Evolutionary conservation across 495 filamentous ascomycete species (phyloP).

Genomic region (Pyrenopolyporus hunteri): DNA sequence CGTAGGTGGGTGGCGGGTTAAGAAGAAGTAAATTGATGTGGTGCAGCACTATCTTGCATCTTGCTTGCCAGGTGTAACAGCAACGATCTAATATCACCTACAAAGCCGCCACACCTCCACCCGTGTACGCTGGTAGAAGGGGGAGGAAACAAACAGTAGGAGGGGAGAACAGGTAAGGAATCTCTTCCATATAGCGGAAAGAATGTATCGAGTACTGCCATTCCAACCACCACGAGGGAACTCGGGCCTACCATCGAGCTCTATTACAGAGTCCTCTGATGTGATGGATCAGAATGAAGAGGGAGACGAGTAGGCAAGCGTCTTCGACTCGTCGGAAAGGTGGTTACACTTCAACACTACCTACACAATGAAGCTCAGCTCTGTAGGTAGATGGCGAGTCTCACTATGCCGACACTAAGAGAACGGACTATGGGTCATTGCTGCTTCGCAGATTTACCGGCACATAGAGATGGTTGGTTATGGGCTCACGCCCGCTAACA

Average conservation of each 20-base stretch:
- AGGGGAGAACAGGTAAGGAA: slow-evolving; percentile 11
- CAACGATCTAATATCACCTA: slow-evolving; percentile 11
- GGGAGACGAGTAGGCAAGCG: slow-evolving; percentile 23
- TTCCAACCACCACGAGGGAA: slow-evolving; percentile 41
- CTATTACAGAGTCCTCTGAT: slow-evolving; percentile 17
- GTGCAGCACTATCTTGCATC: slow-evolving; percentile 12
- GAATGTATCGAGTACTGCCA: slow-evolving; percentile 41
- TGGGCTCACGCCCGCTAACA: slow-evolving; percentile 2
- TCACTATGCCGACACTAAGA: background rate
- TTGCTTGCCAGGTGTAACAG: slow-evolving; percentile 15
- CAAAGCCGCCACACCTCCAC: slow-evolving; percentile 3
- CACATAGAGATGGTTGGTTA: slow-evolving; percentile 3
- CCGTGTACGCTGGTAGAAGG: slow-evolving; percentile 2
- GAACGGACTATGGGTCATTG: slow-evolving; percentile 1
- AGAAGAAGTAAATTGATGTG: slow-evolving; percentile 24
- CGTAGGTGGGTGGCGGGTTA: slow-evolving; percentile 36
- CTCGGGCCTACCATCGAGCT: slow-evolving; percentile 37
- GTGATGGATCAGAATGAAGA: slow-evolving; percentile 25
- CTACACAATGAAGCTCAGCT: slow-evolving; percentile 7
- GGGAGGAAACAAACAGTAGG: slow-evolving; percentile 15
- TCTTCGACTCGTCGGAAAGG: slow-evolving; percentile 18
- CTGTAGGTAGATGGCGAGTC: background rate
- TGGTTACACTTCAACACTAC: slow-evolving; percentile 25
- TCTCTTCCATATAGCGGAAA: slow-evolving; percentile 28
- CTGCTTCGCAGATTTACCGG: slow-evolving; percentile 1